Evolutionary conservation across 2,329 filamentous ascomycete species (phyloP).

Genomic region (Ophiostoma piceae): DNA sequence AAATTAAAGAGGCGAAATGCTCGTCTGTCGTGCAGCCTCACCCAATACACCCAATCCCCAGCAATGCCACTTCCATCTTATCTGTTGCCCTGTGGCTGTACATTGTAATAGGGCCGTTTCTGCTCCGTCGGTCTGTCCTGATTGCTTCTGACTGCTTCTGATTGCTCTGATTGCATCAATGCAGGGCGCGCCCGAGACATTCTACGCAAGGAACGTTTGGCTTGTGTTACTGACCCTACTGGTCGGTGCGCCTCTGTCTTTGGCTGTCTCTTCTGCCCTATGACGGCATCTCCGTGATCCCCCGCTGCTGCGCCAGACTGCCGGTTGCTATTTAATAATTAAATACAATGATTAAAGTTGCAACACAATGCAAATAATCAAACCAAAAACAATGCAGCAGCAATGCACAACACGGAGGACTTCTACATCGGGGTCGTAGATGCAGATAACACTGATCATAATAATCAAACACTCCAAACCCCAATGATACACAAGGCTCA

Average conservation of each 20-base stretch:
- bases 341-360: neutral
- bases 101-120: conserved; percentile 9
- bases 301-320: conserved; percentile 1
- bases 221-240: conserved; percentile 14
- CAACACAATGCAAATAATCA: neutral
- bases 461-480: neutral
- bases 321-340: neutral
- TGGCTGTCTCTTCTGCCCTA: conserved; percentile 1
- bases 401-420: neutral
- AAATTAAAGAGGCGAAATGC: conserved; percentile 1
- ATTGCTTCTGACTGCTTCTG: neutral
- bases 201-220: conserved; percentile 19
- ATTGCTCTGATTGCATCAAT: neutral
- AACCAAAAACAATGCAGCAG: neutral
- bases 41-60: neutral
- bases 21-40: conserved; percentile 4
- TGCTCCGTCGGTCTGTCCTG: conserved; percentile 2
- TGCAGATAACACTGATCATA: neutral
- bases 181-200: conserved; percentile 10
- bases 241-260: neutral
- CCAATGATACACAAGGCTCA: neutral
- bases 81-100: neutral
- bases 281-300: conserved; percentile 4
- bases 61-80: neutral
- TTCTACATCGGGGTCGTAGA: neutral